phyloP scores from a whole-genome alignment of 257 asterid species.

The Parsonsia alboflavescens region DNA sequence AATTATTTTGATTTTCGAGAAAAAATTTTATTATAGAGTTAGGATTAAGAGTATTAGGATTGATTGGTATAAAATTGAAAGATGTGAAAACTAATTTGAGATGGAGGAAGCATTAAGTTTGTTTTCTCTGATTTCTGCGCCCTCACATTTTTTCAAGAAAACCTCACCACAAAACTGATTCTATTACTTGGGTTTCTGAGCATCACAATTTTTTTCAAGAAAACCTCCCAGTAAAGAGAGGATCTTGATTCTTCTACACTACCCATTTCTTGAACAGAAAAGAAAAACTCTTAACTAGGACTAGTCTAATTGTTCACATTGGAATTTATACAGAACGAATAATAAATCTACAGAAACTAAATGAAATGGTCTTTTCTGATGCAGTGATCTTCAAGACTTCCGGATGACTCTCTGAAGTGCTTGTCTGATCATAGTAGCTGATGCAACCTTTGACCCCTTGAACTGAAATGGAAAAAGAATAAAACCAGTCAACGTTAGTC shows the following conservation, averaged over 20 bases:
- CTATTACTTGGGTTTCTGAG: neutral
- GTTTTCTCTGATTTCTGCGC: slow-evolving; percentile 1
- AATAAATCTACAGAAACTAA: neutral
- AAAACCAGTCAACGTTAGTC: neutral
- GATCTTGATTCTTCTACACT: no score
- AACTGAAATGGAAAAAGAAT: slow-evolving; percentile 50
- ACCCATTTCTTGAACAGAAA: neutral
- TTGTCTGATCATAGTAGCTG: slow-evolving; percentile 52
- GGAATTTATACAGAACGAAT: neutral
- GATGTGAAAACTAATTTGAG: no score
- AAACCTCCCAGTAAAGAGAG: no score
- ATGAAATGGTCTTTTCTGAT: neutral
- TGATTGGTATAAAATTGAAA: no score
- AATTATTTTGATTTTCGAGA: no score
- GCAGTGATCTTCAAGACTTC: slow-evolving; percentile 18
- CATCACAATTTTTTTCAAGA: no score
- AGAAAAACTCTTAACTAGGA: neutral
- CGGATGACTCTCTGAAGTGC: slow-evolving; percentile 50
- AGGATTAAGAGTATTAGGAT: no score
- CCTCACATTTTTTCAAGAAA: neutral
- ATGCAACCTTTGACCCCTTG: slow-evolving; percentile 52
- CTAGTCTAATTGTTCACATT: neutral
- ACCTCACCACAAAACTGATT: neutral
- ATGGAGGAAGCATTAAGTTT: no score
- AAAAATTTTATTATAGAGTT: no score